These are phyloP conservation scores for Citrullus mucosospermus DNA, from an alignment of 306 rosid species.

Conservation along the genomic window DNA sequence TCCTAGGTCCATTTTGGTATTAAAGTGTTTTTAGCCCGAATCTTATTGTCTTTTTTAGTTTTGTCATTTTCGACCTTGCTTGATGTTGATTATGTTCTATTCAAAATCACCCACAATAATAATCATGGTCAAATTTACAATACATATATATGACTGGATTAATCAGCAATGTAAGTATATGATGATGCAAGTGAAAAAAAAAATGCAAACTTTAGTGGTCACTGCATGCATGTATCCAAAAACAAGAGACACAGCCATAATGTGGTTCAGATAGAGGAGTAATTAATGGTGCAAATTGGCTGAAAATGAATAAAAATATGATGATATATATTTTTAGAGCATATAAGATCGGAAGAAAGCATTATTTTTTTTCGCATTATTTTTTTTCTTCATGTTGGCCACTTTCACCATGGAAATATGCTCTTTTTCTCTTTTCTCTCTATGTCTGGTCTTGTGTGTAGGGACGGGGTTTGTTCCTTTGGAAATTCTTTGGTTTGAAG, in stretches of 20 bases:
- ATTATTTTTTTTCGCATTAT: neutral
- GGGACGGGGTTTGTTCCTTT: neutral
- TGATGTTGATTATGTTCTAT: too few species aligned
- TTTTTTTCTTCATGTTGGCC: neutral
- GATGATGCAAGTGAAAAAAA: neutral
- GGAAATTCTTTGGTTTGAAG: neutral
- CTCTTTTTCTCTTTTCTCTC: neutral
- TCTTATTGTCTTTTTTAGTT: too few species aligned
- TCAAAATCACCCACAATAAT: too few species aligned
- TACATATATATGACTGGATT: too few species aligned
- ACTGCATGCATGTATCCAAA: neutral
- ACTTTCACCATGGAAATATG: neutral
- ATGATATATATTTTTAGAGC: neutral
- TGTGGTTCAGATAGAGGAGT: too few species aligned
- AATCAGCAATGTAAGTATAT: too few species aligned
- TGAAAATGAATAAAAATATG: neutral
- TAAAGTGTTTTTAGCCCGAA: too few species aligned
- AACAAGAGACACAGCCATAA: neutral
- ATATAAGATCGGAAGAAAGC: neutral
- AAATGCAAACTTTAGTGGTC: neutral
- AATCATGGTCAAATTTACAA: too few species aligned
- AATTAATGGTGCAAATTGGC: neutral
- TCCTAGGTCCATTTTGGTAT: too few species aligned
- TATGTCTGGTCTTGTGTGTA: neutral
- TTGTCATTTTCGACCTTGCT: too few species aligned